phyloP scores from a whole-genome alignment of 2,329 filamentous ascomycete species.

The Thermoascus crustaceus region DNA sequence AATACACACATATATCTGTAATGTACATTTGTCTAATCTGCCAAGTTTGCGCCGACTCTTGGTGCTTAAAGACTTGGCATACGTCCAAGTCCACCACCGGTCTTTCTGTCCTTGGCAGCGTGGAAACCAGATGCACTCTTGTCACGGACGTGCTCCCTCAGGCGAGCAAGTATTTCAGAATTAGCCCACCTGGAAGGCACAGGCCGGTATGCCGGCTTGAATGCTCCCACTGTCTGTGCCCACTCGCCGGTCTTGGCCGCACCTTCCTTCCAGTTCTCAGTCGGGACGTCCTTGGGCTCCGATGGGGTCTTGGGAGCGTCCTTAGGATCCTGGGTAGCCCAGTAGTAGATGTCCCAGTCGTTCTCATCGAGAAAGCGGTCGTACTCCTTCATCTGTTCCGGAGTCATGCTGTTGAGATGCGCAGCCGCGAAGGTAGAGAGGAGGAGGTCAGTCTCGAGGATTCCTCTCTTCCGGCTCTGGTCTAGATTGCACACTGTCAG shows the following conservation, averaged over 20 bases:
- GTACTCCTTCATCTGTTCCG: slow-evolving; percentile 69
- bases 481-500: no score
- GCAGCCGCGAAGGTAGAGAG: slow-evolving; percentile 88
- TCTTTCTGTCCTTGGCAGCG: slow-evolving; percentile 31
- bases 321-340: slow-evolving; percentile 77
- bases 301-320: slow-evolving; percentile 16
- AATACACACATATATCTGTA: no score
- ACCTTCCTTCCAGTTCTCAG: slow-evolving; percentile 43
- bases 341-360: slow-evolving; percentile 99
- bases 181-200: slow-evolving; percentile 79
- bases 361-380: slow-evolving; percentile 96
- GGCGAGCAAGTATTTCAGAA: slow-evolving; percentile 66
- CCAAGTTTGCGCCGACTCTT: no score
- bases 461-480: slow-evolving; percentile 93
- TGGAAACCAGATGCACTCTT: slow-evolving; percentile 49
- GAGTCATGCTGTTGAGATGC: slow-evolving; percentile 66
- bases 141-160: slow-evolving; percentile 72
- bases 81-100: slow-evolving; percentile 35
- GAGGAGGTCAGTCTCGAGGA: slow-evolving; percentile 88
- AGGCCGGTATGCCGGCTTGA: slow-evolving; percentile 86
- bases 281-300: slow-evolving; percentile 29
- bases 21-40: no score
- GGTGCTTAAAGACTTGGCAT: no score
- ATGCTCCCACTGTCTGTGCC: slow-evolving; percentile 92
- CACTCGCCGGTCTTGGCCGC: slow-evolving; percentile 66